phyloP scores from a whole-genome alignment of 768 basidiomycete genomes.

The Amanita polypyramis region DNA sequence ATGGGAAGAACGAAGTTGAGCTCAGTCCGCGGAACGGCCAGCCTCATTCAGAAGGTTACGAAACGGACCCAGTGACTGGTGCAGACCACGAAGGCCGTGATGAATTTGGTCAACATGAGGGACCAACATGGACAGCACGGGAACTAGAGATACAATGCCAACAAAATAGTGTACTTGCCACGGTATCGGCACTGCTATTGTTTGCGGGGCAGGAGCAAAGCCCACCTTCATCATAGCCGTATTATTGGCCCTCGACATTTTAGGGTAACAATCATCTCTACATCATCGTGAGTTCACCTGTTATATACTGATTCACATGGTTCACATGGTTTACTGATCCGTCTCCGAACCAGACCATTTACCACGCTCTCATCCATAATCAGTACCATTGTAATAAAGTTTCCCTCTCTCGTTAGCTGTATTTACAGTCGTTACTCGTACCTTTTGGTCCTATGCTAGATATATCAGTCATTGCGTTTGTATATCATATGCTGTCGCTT shows the following conservation, averaged over 20 bases:
- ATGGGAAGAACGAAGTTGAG: slow-evolving; percentile 56
- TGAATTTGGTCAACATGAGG: slow-evolving; percentile 27
- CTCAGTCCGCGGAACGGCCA: slow-evolving; percentile 19
- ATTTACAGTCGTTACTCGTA: slow-evolving; percentile 1
- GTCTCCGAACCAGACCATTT: background rate
- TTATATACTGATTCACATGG: background rate
- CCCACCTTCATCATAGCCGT: background rate
- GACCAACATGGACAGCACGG: slow-evolving; percentile 63
- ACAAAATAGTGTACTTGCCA: slow-evolving; percentile 81
- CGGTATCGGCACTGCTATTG: slow-evolving; percentile 25
- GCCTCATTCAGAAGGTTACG: slow-evolving; percentile 18
- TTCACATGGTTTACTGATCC: background rate
- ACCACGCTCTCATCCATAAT: background rate
- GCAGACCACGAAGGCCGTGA: slow-evolving; percentile 17
- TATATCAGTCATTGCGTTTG: slow-evolving; percentile 1
- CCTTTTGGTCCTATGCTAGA: background rate
- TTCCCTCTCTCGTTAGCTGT: background rate
- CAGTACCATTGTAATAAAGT: background rate
- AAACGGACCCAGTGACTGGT: slow-evolving; percentile 19
- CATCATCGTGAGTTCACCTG: background rate
- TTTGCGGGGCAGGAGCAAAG: slow-evolving; percentile 5
- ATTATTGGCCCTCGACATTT: background rate
- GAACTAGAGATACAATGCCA: slow-evolving; percentile 79
- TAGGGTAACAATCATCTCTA: background rate
- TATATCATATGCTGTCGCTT: slow-evolving; percentile 1